Base-by-base conservation (phyloP, 768 basidiomycete species). In the Psilocybe cubensis region DNA sequence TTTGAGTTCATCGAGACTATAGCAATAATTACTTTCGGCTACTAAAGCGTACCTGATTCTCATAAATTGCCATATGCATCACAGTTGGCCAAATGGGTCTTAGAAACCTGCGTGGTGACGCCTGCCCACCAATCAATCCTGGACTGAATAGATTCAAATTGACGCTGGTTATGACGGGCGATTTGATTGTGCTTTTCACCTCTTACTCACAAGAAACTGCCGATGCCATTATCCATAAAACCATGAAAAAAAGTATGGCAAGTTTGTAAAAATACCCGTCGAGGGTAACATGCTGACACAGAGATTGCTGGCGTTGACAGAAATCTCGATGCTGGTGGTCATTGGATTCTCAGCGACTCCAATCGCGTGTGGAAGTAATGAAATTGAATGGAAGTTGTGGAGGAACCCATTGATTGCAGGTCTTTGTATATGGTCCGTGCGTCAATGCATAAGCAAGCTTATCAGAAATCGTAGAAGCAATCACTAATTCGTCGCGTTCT, bases 31-130 rank as follows among this genome's bases (percentile, higher is more conserved):
- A 10, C 41, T 42, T 42, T 31, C 43, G 42, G 52, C 5, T 3
- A 6, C 14, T 33, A 31, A 12, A 21, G n/a, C 12, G 56, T 57
- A 43, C 56, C 56, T 57, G 49, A 56, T 56, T 31, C 28, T 23
- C 40, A 25, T 24, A 29, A 24, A 44, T 54, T 54, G 23, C 43
- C 41, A 33, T 21, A 11, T 44, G n/a, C 43, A 11, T 25, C 23
- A 48, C 27, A 27, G 18, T 4, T 48, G 28, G 35, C 57, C 57
- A 58, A 47, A 58, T 58, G 57, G 57, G 57, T 47, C 52, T 57
- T 46, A 24, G 50, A 58, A 47, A 38, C 33, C 40, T 44, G 48
- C 47, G 27, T 46, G 3, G 24, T 25, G 17, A 46, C 28, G 27
- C 17, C 17, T 48, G 8, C n/a, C 21, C 46, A 7, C n/a, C 23